Conservation (phyloP, 2,329 filamentous ascomycete species). For the Phaeosphaeriaceae sp. region DNA sequence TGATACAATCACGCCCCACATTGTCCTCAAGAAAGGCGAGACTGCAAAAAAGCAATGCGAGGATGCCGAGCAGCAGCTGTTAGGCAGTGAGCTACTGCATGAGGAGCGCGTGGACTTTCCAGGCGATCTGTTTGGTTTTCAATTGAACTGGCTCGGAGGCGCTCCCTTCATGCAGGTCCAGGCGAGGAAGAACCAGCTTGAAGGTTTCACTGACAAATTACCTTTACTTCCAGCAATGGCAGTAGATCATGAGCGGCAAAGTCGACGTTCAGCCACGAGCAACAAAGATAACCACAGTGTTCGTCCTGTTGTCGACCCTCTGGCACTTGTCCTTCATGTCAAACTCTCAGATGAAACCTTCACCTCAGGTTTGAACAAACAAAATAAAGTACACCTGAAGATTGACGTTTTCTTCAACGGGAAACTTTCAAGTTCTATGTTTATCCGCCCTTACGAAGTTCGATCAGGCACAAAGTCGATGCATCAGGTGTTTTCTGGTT, state of each 20-base stretch:
- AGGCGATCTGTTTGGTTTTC: slow-evolving; percentile 26
- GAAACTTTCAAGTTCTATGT: slow-evolving; percentile 43
- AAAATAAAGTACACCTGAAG: slow-evolving; percentile 47
- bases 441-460: slow-evolving; percentile 32
- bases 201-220: background rate
- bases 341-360: slow-evolving; percentile 41
- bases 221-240: background rate
- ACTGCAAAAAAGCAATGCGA: slow-evolving; percentile 27
- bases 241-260: background rate
- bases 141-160: slow-evolving; percentile 37
- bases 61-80: slow-evolving; percentile 26
- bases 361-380: slow-evolving; percentile 19
- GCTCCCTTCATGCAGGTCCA: slow-evolving; percentile 44
- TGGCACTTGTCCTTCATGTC: slow-evolving; percentile 37
- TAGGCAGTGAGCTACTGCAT: slow-evolving; percentile 22
- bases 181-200: slow-evolving; percentile 8
- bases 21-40: slow-evolving; percentile 29
- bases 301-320: background rate
- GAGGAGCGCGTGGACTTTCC: slow-evolving; percentile 36
- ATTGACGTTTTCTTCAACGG: slow-evolving; percentile 59
- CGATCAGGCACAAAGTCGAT: slow-evolving; percentile 20
- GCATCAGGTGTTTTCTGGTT: slow-evolving; percentile 48
- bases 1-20: slow-evolving; percentile 31
- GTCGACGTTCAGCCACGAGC: background rate
- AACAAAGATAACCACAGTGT: slow-evolving; percentile 16